Evolutionary conservation across 2,329 filamentous ascomycete genomes (phyloP), one percentile per base, ranked within the genome.

Genomic region (Zymoseptoria passerinii): DNA sequence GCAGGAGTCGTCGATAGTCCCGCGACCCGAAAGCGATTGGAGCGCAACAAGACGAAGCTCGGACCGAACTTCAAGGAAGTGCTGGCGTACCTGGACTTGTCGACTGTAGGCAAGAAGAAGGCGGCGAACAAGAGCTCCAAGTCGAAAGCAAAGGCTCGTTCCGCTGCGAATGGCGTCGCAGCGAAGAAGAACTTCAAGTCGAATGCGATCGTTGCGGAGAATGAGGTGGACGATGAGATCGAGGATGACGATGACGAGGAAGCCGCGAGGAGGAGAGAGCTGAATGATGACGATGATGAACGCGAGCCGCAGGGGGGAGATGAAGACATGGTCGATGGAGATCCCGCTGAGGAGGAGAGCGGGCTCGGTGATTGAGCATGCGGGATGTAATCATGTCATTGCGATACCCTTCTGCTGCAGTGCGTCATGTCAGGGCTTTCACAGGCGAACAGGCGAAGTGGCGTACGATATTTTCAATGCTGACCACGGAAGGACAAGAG

Each of bases 31-130:
- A 83, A 84, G 66, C 82, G 91, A 19, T 78, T 99, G 20, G 80
- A 87, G 67, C 81, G 89, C 64, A 96, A 99, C 74, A 87, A 87
- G 70, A 78, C 77, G n/a, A 85, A 84, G 69, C 80, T 99, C 2
- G 94, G 94, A 2, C 78, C 83, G 51, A 96, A 94, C 71, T 95
- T 89, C 78, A 89, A 87, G 68, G 90, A 94, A 67, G 84, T 96
- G 6, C 77, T 96, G 4, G 83, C 84, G 8, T 94, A 87, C 71
- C 78, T 97, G 3, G 91, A 96, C 67, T 83, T 53, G 50, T 54
- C 63, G 74, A 58, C 72, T 70, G 50, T 81, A 78, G 68, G 76
- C 73, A 64, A 70, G 71, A 56, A 78, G 74, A 48, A 76, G 73
- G 60, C 61, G 65, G 62, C 71, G 70, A 57, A 70, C 67, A 40